Evolutionary conservation across 1,284 basidiomycete genomes (phyloP).

Genomic region (Ustilago crameri): DNA sequence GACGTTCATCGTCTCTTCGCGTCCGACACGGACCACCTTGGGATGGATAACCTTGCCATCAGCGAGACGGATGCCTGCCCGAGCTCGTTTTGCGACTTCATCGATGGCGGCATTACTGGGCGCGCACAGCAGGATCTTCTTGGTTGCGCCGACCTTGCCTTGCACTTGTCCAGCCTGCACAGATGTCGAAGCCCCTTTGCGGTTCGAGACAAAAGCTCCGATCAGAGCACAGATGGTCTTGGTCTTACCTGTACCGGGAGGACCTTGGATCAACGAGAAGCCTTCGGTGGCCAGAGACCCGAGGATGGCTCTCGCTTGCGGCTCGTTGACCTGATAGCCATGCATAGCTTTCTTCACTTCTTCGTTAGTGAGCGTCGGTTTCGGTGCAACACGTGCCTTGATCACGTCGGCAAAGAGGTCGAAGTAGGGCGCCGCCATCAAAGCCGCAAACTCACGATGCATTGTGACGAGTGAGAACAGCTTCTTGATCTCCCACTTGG

Average conservation of each 20-base stretch:
- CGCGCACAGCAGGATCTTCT: constrained; percentile 91
- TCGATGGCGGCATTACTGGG: constrained; percentile 99
- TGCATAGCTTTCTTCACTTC: constrained; percentile 75
- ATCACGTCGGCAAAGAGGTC: constrained; percentile 80
- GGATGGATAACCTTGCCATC: constrained; percentile 74
- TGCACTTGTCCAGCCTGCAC: constrained; percentile 33
- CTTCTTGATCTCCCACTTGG: constrained; percentile 81
- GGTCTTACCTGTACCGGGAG: constrained; percentile 98
- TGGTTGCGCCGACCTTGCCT: constrained; percentile 56
- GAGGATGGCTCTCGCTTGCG: constrained; percentile 90
- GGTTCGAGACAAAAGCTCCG: constrained; percentile 78
- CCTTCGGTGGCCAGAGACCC: constrained; percentile 79
- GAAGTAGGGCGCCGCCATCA: constrained; percentile 84
- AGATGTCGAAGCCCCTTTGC: constrained; percentile 43
- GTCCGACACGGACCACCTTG: constrained; percentile 89
- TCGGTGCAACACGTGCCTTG: constrained; percentile 73
- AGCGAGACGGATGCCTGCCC: constrained; percentile 78
- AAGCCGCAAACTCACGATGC: constrained; percentile 89
- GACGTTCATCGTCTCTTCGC: constrained; percentile 81
- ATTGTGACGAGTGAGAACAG: constrained; percentile 90
- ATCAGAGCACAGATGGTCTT: constrained; percentile 97
- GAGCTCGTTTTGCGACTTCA: constrained; percentile 89
- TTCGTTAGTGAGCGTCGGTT: constrained; percentile 71
- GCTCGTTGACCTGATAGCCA: constrained; percentile 84
- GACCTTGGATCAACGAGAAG: constrained; percentile 94